Percentiles rank a stretch among this genome's conserved stretches.
Evolutionary conservation across 169 alveolate genomes (phyloP).

Genomic region (Neospora caninum): DNA sequence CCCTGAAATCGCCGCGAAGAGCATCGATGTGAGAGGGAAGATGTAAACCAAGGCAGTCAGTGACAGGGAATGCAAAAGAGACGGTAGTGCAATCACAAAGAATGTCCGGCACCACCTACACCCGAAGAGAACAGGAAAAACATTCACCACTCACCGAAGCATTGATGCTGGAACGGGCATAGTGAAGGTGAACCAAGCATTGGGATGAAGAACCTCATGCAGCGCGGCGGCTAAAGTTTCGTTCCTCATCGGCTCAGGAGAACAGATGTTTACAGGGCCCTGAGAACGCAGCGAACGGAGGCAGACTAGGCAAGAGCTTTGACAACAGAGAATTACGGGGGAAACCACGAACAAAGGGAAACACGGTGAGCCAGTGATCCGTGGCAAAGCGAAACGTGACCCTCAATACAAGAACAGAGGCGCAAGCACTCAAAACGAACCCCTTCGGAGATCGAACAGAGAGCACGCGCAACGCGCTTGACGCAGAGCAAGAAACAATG

Average conservation of each 20-base stretch:
- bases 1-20: not conserved
- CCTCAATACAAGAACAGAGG: too few species aligned
- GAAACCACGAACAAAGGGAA: too few species aligned
- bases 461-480: too few species aligned
- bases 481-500: too few species aligned
- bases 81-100: not conserved
- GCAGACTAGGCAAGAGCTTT: too few species aligned
- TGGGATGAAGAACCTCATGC: constrained; percentile 25
- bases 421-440: too few species aligned
- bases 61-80: not conserved
- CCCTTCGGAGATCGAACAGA: too few species aligned
- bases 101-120: not conserved
- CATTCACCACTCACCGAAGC: not conserved
- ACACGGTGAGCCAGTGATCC: too few species aligned
- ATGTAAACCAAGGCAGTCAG: not conserved
- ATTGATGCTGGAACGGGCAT: not conserved
- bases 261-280: constrained; percentile 21
- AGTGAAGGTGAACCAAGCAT: not conserved
- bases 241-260: not conserved
- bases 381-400: too few species aligned
- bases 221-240: not conserved
- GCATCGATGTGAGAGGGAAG: not conserved
- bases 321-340: too few species aligned
- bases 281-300: not conserved
- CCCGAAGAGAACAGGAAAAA: not conserved